Evolutionary conservation across 768 basidiomycete genomes (phyloP).

Genomic region (Russula sp.): DNA sequence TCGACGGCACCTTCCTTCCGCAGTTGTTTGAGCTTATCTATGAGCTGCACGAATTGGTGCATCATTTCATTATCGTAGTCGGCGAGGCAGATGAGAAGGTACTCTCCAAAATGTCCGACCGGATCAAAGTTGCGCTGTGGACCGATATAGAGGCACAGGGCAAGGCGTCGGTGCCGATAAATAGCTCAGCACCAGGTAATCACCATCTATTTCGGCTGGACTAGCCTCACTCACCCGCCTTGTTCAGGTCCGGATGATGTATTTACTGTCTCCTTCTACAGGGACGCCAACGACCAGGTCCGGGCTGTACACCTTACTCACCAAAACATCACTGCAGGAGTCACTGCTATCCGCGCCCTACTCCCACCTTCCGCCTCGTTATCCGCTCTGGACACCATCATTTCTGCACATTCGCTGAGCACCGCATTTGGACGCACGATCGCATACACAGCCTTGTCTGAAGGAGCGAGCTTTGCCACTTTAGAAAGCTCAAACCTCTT

Average conservation of each 20-base stretch:
- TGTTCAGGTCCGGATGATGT: constrained; percentile 51
- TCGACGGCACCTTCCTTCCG: constrained; percentile 58
- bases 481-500: constrained; percentile 51
- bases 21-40: constrained; percentile 68
- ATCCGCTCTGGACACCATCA: constrained; percentile 67
- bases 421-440: constrained; percentile 76
- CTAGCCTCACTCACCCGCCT: constrained; percentile 3
- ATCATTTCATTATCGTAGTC: constrained; percentile 62
- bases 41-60: constrained; percentile 44
- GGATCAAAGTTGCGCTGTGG: constrained; percentile 58
- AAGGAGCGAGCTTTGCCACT: constrained; percentile 68
- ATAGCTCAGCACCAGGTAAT: constrained; percentile 47
- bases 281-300: constrained; percentile 45
- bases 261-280: constrained; percentile 63
- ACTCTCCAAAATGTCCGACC: constrained; percentile 43
- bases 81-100: constrained; percentile 50
- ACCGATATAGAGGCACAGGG: constrained; percentile 67
- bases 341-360: constrained; percentile 69
- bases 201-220: constrained; percentile 13
- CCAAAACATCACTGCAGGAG: constrained; percentile 82
- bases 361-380: constrained; percentile 68
- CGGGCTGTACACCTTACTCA: constrained; percentile 69
- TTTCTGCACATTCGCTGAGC: constrained; percentile 67
- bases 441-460: constrained; percentile 71
- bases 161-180: constrained; percentile 40